These are phyloP conservation scores for Dryadomyces quercus-mongolicae DNA, from an alignment of 2,329 filamentous ascomycete genomes.

Conservation along the genomic window DNA sequence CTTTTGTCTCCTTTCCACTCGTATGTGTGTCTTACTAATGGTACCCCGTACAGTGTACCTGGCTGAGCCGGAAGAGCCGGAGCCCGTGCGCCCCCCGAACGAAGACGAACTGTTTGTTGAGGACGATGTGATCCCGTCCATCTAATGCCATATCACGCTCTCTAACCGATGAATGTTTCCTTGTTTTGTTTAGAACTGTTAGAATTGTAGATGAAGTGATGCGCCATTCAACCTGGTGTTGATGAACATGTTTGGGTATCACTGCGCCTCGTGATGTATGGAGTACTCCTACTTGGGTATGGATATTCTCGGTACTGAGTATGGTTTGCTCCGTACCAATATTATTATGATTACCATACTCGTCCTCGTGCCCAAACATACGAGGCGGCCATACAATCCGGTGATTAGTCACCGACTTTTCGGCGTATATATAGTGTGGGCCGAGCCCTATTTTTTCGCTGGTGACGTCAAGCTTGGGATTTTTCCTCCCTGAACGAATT, in stretches of 20 bases:
- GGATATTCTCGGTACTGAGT: no score
- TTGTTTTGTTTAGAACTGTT: not conserved
- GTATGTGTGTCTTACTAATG: no score
- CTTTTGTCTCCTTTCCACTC: not conserved
- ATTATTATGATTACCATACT: no score
- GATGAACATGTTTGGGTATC: no score
- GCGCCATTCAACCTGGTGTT: no score
- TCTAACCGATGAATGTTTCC: not conserved
- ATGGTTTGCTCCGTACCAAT: no score
- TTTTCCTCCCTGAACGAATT: not conserved
- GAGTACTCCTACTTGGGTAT: no score
- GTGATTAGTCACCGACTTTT: no score
- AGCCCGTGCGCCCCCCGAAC: not conserved
- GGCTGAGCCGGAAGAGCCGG: not conserved
- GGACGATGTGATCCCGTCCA: not conserved
- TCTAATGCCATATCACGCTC: no score
- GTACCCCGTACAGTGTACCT: conserved; percentile 11
- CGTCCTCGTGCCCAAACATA: no score
- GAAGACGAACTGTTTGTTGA: not conserved
- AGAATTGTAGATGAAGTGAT: not conserved
- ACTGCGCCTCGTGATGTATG: no score
- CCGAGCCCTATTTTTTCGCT: not conserved
- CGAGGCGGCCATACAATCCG: no score
- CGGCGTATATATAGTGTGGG: not conserved
- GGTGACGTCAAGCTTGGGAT: not conserved